Evolutionary conservation across 2,329 filamentous ascomycete species (phyloP).

Genomic region (Botrytis squamosa): DNA sequence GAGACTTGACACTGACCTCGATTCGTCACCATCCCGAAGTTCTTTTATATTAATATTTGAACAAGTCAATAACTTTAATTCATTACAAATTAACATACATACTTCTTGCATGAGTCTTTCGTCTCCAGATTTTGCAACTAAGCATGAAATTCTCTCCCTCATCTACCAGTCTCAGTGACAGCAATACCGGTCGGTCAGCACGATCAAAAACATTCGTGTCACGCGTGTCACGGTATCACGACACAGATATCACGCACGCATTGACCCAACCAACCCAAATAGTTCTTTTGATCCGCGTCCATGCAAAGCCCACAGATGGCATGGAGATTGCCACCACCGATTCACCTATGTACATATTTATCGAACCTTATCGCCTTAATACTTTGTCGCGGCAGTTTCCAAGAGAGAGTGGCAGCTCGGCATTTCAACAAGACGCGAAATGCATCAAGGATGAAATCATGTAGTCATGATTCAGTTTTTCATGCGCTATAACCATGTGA

Average conservation of each 20-base stretch:
- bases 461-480: background rate
- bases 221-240: constrained; percentile 10
- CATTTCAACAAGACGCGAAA: background rate
- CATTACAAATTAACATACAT: too few species aligned
- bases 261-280: background rate
- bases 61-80: background rate
- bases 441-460: background rate
- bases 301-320: background rate
- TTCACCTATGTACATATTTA: background rate
- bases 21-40: background rate
- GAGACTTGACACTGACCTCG: background rate
- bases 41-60: background rate
- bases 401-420: background rate
- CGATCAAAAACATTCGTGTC: background rate
- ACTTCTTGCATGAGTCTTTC: background rate
- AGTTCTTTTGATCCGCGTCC: background rate
- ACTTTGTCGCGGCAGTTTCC: background rate
- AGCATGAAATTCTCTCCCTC: constrained; percentile 1
- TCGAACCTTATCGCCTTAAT: background rate
- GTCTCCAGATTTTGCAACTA: background rate
- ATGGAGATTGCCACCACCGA: background rate
- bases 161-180: background rate
- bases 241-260: background rate
- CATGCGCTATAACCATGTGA: background rate
- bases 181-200: background rate